These are phyloP conservation scores for Soucietia sequanensis DNA, from an alignment of 805 yeast genomes.

Conservation along the genomic window DNA sequence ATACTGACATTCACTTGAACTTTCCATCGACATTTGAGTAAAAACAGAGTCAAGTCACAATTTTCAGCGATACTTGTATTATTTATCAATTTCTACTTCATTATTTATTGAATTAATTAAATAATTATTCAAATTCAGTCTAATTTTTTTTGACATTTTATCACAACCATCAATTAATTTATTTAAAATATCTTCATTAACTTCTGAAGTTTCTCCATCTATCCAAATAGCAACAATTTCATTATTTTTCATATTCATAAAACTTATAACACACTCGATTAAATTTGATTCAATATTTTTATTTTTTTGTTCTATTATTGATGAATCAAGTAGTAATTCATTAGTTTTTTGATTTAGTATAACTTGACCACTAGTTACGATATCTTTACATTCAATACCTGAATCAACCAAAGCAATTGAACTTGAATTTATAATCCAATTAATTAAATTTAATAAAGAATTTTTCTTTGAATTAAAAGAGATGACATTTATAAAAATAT, in stretches of 20 bases:
- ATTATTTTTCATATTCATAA: slow-evolving; percentile 51
- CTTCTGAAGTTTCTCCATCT: slow-evolving; percentile 27
- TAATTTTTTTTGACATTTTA: slow-evolving; percentile 39
- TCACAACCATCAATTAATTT: slow-evolving; percentile 44
- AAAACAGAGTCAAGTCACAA: not conserved
- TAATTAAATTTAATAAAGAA: slow-evolving; percentile 37
- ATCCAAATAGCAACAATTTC: slow-evolving; percentile 63
- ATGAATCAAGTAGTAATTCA: slow-evolving; percentile 17
- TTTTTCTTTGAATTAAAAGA: slow-evolving; percentile 32
- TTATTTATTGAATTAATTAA: slow-evolving; percentile 20
- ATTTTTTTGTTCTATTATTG: slow-evolving; percentile 7
- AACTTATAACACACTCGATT: slow-evolving; percentile 47
- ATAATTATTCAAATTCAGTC: slow-evolving; percentile 46
- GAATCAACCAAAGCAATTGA: slow-evolving; percentile 81
- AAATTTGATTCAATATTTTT: slow-evolving; percentile 14
- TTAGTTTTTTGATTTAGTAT: slow-evolving; percentile 10
- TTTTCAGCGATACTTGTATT: not conserved
- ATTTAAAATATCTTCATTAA: slow-evolving; percentile 21
- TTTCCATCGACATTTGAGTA: too few relatives aligned
- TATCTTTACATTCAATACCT: slow-evolving; percentile 74
- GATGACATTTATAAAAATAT: slow-evolving; percentile 68
- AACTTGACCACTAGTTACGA: slow-evolving; percentile 67
- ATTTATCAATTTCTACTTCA: slow-evolving; percentile 2
- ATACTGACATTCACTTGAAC: too few relatives aligned
- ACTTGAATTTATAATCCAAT: slow-evolving; percentile 60